These are phyloP conservation scores for Leavenworthia alabamica DNA, from an alignment of 345 rosid species.

Conservation along the genomic window DNA sequence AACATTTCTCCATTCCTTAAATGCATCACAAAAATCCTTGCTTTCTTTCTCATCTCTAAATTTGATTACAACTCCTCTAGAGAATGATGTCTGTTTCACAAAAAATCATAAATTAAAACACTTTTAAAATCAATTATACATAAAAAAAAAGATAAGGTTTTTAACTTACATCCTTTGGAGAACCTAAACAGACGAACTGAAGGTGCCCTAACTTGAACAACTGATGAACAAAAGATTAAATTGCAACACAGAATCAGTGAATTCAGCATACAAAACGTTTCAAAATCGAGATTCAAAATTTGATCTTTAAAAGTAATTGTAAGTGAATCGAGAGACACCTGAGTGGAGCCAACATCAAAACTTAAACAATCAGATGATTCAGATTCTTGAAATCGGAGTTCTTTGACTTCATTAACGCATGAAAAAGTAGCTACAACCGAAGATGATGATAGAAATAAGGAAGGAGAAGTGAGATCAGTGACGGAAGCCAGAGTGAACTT, in stretches of 20 bases:
- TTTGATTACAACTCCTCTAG: slow-evolving; percentile 52
- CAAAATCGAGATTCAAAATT: too few species aligned
- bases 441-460: slow-evolving; percentile 35
- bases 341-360: slow-evolving; percentile 44
- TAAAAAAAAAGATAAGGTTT: too few species aligned
- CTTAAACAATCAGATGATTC: slow-evolving; percentile 32
- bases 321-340: slow-evolving; percentile 38
- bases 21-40: slow-evolving; percentile 64
- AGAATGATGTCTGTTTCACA: slow-evolving; percentile 57
- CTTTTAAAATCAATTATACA: too few species aligned
- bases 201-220: slow-evolving; percentile 68
- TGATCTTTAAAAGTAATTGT: too few species aligned
- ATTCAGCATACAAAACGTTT: too few species aligned
- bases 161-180: slow-evolving; percentile 49
- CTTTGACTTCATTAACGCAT: slow-evolving; percentile 40
- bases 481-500: slow-evolving; percentile 54
- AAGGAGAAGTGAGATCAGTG: slow-evolving; percentile 48
- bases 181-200: slow-evolving; percentile 49
- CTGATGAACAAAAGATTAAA: slow-evolving; percentile 39
- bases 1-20: slow-evolving; percentile 76
- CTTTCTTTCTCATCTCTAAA: slow-evolving; percentile 77
- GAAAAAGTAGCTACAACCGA: slow-evolving; percentile 54
- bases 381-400: slow-evolving; percentile 48
- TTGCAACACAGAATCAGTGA: too few species aligned
- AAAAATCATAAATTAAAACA: slow-evolving; percentile 25